Conservation (phyloP, 2,329 filamentous ascomycete species). For the Penicillium polonicum region DNA sequence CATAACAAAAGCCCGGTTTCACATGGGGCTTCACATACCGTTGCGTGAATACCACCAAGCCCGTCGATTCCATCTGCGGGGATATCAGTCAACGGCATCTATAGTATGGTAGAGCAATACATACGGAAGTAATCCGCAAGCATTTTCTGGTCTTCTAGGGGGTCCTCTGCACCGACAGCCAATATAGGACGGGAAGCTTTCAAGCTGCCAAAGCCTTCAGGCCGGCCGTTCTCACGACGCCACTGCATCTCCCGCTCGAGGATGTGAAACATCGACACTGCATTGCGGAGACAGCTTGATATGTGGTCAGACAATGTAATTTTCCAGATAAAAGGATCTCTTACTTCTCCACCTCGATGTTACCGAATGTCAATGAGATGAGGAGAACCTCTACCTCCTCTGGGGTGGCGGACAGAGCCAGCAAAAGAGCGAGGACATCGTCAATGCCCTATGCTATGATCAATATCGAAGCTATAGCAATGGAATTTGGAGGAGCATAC, state of each 20-base stretch:
- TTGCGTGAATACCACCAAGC: slow-evolving; percentile 68
- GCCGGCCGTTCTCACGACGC: slow-evolving; percentile 67
- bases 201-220: slow-evolving; percentile 71
- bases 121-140: slow-evolving; percentile 84
- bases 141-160: slow-evolving; percentile 77
- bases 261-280: slow-evolving; percentile 85
- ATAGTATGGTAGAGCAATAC: slow-evolving; percentile 30
- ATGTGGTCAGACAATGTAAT: not conserved
- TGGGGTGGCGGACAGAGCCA: slow-evolving; percentile 76
- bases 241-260: slow-evolving; percentile 85
- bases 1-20: not conserved
- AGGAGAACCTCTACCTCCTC: slow-evolving; percentile 84
- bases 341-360: slow-evolving; percentile 81
- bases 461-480: not conserved
- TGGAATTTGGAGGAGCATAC: slow-evolving; percentile 47
- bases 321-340: slow-evolving; percentile 6
- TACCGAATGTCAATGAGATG: slow-evolving; percentile 89
- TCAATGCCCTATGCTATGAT: slow-evolving; percentile 64
- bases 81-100: slow-evolving; percentile 2
- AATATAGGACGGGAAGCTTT: slow-evolving; percentile 74
- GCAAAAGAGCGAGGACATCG: slow-evolving; percentile 82
- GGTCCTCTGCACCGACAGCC: slow-evolving; percentile 81
- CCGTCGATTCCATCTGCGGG: slow-evolving; percentile 70
- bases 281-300: slow-evolving; percentile 77
- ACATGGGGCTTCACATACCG: slow-evolving; percentile 32